Evolutionary conservation across 202 grass and related monocot genomes (phyloP).

Genomic region (Hordeum pubiflorum): DNA sequence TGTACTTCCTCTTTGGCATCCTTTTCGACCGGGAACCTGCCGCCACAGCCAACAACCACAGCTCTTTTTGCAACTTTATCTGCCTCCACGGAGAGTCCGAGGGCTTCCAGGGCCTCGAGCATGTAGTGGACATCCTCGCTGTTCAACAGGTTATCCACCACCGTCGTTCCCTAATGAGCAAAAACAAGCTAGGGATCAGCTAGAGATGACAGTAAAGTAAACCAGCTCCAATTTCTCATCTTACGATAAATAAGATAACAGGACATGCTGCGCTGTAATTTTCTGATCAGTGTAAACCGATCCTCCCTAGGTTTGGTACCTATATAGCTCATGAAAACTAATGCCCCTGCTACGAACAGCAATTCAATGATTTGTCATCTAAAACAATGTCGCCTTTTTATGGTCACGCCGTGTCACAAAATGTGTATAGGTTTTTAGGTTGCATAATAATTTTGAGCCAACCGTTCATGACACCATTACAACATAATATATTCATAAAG

Average conservation of each 20-base stretch:
- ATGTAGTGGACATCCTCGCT: conserved; percentile 98
- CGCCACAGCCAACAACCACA: conserved; percentile 60
- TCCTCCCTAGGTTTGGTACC: neutral
- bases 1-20: conserved; percentile 67
- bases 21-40: conserved; percentile 62
- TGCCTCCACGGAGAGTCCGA: conserved; percentile 76
- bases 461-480: neutral
- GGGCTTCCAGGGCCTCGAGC: conserved; percentile 86
- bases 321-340: neutral
- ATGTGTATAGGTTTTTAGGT: neutral
- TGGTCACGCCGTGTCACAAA: neutral
- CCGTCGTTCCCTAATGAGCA: conserved; percentile 68
- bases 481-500: neutral
- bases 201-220: neutral
- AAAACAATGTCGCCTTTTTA: neutral
- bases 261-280: neutral
- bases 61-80: conserved; percentile 81
- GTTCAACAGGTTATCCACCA: conserved; percentile 83
- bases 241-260: neutral
- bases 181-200: neutral
- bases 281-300: neutral
- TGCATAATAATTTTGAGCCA: neutral
- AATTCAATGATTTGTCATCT: too few relatives aligned
- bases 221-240: neutral
- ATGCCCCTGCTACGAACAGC: too few relatives aligned